phyloP scores from a whole-genome alignment of 2,329 filamentous ascomycete genomes.

The Exophiala lecanii-corni region DNA sequence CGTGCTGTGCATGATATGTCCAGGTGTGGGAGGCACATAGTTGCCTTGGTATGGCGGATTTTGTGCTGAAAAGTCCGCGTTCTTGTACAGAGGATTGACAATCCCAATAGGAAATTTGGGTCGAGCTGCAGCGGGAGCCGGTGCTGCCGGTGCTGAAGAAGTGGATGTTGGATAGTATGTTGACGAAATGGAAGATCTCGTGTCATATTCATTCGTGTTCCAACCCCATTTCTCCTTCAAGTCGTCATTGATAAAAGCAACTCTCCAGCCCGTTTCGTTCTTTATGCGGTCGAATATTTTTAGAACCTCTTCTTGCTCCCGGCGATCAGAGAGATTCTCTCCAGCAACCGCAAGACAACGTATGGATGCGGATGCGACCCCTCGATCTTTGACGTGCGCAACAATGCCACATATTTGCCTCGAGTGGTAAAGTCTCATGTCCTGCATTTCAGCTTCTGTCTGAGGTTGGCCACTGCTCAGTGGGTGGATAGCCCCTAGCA shows the following conservation, averaged over 20 bases:
- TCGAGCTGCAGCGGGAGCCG: slow-evolving; percentile 25
- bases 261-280: slow-evolving; percentile 72
- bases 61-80: slow-evolving; percentile 70
- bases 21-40: slow-evolving; percentile 62
- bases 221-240: slow-evolving; percentile 76
- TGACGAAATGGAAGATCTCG: slow-evolving; percentile 29
- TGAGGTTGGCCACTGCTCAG: slow-evolving; percentile 50
- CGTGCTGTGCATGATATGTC: slow-evolving; percentile 17
- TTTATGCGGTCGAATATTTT: slow-evolving; percentile 70
- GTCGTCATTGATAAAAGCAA: slow-evolving; percentile 66
- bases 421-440: slow-evolving; percentile 67
- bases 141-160: slow-evolving; percentile 7
- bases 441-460: slow-evolving; percentile 61
- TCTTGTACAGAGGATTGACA: slow-evolving; percentile 65
- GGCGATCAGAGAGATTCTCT: slow-evolving; percentile 61
- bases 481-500: slow-evolving; percentile 77
- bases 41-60: slow-evolving; percentile 78
- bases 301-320: slow-evolving; percentile 77
- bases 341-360: slow-evolving; percentile 74
- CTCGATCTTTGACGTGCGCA: slow-evolving; percentile 74
- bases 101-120: slow-evolving; percentile 43
- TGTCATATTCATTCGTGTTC: slow-evolving; percentile 41
- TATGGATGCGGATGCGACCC: slow-evolving; percentile 72
- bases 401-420: slow-evolving; percentile 86
- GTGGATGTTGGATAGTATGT: slow-evolving; percentile 25